phyloP scores from a whole-genome alignment of 2,329 filamentous ascomycete genomes.

The Chalara sp. region DNA sequence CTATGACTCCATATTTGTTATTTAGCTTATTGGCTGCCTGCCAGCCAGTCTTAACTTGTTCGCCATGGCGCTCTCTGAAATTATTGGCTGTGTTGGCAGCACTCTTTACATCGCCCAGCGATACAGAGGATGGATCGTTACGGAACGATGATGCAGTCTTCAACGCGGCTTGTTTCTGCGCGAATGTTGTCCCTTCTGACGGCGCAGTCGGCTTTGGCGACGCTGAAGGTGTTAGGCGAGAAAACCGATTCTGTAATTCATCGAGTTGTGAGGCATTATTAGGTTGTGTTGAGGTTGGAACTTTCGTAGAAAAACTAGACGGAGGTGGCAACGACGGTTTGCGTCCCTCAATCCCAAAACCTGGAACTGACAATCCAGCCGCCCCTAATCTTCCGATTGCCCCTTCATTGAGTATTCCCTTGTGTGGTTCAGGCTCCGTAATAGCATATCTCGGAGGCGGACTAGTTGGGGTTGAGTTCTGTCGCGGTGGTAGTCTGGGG shows the following conservation, averaged over 20 bases:
- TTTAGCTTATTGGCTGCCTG: conserved; percentile 30
- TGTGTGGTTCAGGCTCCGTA: conserved; percentile 23
- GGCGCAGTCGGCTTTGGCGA: conserved; percentile 24
- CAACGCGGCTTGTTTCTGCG: conserved; percentile 47
- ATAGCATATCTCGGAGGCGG: conserved; percentile 29
- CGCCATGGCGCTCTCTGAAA: conserved; percentile 53
- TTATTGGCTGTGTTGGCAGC: conserved; percentile 48
- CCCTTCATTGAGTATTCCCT: conserved; percentile 30
- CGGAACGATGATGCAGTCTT: conserved; percentile 42
- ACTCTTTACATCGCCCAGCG: conserved; percentile 40
- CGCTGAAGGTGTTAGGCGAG: conserved; percentile 23
- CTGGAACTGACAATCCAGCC: conserved; percentile 61
- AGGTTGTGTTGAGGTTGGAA: conserved; percentile 6
- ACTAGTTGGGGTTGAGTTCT: conserved; percentile 29
- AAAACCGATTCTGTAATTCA: conserved; percentile 30
- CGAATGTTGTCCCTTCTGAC: conserved; percentile 41
- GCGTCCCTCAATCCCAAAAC: conserved; percentile 48
- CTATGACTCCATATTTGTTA: conserved; percentile 25
- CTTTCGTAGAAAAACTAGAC: conserved; percentile 13
- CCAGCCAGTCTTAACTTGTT: conserved; percentile 48
- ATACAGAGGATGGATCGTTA: conserved; percentile 44
- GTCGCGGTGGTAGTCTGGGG: conserved; percentile 48
- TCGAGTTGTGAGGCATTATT: conserved; percentile 20
- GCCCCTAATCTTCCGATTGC: conserved; percentile 50
- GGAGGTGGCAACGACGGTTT: conserved; percentile 24